Conservation (phyloP, 1,139 yeast species). For the Geotrichum klebahnii region DNA sequence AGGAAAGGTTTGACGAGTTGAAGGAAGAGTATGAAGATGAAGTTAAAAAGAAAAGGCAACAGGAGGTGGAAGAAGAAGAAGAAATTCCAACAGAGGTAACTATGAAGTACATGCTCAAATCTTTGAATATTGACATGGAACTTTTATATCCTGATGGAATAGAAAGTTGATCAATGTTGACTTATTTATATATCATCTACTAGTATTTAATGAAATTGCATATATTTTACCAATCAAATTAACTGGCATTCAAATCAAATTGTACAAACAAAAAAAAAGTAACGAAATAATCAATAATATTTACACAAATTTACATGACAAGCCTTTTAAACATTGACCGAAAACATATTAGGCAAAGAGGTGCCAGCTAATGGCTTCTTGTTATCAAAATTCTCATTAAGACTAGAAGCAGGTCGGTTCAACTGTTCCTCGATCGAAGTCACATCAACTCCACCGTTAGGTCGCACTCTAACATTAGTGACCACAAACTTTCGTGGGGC, state of each 20-base stretch:
- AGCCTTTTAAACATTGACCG: constrained; percentile 2
- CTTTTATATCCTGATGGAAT: constrained; percentile 38
- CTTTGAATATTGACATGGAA: constrained; percentile 43
- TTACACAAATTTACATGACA: constrained; percentile 6
- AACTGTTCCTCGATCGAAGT: constrained; percentile 9
- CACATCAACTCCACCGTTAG: constrained; percentile 16
- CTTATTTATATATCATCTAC: background rate
- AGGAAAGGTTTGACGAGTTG: constrained; percentile 27
- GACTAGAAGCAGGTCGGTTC: constrained; percentile 2
- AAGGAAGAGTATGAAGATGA: constrained; percentile 32
- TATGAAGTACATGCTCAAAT: constrained; percentile 44
- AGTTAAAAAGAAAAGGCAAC: constrained; percentile 26
- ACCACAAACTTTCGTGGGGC: constrained; percentile 13
- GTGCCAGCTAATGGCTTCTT: constrained; percentile 3
- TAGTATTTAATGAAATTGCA: background rate
- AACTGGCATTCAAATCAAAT: too few relatives aligned
- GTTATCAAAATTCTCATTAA: constrained; percentile 3
- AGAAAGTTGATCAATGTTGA: constrained; percentile 1
- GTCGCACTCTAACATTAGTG: constrained; percentile 6
- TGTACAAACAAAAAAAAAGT: too few relatives aligned
- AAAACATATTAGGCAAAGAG: background rate
- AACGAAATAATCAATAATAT: constrained; percentile 10
- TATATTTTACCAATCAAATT: background rate
- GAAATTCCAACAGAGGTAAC: constrained; percentile 40
- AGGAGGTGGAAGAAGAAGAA: constrained; percentile 29